phyloP scores from a whole-genome alignment of 2,329 filamentous ascomycete species.

The Neonectria magnoliae region DNA sequence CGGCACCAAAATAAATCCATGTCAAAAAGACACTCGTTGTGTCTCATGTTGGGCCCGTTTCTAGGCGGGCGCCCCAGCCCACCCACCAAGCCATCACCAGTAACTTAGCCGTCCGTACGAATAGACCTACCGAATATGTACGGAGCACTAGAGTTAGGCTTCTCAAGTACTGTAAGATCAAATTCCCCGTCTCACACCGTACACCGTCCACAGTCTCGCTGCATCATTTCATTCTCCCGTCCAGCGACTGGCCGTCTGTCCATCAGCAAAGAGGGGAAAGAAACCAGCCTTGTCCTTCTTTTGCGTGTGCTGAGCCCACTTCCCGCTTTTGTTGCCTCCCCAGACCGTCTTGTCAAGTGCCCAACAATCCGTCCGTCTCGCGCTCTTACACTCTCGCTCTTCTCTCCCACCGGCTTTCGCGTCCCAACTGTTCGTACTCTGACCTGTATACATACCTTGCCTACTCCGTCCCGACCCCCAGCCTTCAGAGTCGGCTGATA shows the following conservation, averaged over 20 bases:
- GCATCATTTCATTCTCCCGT: neutral
- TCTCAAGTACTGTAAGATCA: neutral
- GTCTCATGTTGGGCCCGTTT: constrained; percentile 22
- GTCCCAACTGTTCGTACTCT: constrained; percentile 7
- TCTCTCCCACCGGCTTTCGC: constrained; percentile 14
- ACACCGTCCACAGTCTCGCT: constrained; percentile 1
- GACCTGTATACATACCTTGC: constrained; percentile 2
- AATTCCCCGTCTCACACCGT: neutral
- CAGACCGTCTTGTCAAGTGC: neutral
- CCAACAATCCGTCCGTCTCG: constrained; percentile 23
- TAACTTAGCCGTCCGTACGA: neutral
- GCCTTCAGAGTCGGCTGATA: constrained; percentile 7
- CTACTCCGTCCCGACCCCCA: constrained; percentile 1
- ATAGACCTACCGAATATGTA: neutral
- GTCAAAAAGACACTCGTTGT: constrained; percentile 10
- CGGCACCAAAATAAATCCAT: constrained; percentile 15
- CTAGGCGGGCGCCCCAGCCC: neutral
- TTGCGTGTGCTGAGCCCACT: neutral
- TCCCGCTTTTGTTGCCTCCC: constrained; percentile 3
- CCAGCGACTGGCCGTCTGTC: neutral
- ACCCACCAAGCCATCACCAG: neutral
- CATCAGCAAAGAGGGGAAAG: neutral
- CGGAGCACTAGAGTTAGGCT: too few relatives aligned
- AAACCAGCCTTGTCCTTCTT: neutral
- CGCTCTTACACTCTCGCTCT: constrained; percentile 16